These are phyloP conservation scores for Yarrowia bubula DNA, from an alignment of 805 yeast genomes.

Conservation along the genomic window DNA sequence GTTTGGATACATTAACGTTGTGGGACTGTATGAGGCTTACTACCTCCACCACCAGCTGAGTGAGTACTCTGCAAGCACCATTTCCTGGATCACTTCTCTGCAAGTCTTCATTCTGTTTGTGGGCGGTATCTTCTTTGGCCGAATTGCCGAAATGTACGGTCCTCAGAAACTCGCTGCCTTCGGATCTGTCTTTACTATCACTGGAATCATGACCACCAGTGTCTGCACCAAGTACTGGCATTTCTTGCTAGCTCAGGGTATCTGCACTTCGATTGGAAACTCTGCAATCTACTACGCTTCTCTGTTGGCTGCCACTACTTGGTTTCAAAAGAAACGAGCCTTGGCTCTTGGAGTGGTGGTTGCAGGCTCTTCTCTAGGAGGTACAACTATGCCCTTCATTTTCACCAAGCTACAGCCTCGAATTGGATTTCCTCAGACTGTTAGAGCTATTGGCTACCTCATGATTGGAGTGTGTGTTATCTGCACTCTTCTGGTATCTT, in stretches of 20 bases:
- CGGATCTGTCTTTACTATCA: conserved; percentile 48
- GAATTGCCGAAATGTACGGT: conserved; percentile 60
- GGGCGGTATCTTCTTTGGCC: conserved; percentile 50
- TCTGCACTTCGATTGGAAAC: conserved; percentile 50
- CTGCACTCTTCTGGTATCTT: conserved; percentile 39
- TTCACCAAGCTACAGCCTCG: conserved; percentile 46
- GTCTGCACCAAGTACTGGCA: conserved; percentile 53
- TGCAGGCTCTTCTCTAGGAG: conserved; percentile 67
- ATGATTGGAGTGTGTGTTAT: conserved; percentile 34
- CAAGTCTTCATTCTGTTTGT: conserved; percentile 42
- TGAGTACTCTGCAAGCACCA: conserved; percentile 46
- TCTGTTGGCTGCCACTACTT: conserved; percentile 52
- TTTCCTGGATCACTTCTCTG: conserved; percentile 66
- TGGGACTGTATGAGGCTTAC: conserved; percentile 61
- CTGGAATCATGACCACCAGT: conserved; percentile 54
- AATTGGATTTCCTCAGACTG: conserved; percentile 62
- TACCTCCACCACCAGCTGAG: conserved; percentile 53
- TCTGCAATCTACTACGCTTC: conserved; percentile 51
- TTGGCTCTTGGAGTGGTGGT: conserved; percentile 61
- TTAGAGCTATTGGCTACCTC: conserved; percentile 48
- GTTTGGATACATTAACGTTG: conserved; percentile 64
- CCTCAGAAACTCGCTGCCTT: conserved; percentile 46
- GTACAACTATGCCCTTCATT: conserved; percentile 57
- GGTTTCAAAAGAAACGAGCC: conserved; percentile 58
- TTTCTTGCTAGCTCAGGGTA: conserved; percentile 54